These are phyloP conservation scores for Leccinum longicurvipes DNA, from an alignment of 768 basidiomycete species.

Conservation along the genomic window DNA sequence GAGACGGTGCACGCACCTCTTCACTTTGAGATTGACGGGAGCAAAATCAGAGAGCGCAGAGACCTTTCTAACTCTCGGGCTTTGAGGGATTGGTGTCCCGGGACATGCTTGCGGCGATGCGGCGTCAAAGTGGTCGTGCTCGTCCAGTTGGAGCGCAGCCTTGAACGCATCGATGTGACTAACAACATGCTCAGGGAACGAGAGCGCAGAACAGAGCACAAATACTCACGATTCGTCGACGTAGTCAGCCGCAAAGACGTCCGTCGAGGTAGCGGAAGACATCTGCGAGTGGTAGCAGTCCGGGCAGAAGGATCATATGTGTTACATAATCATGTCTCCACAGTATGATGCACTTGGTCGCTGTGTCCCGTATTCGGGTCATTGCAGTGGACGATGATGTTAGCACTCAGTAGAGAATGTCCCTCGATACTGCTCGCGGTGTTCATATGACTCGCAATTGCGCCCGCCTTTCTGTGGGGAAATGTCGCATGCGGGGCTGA, in stretches of 20 bases:
- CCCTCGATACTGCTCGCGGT: too few relatives aligned
- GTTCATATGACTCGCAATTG: too few relatives aligned
- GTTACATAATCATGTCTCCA: constrained; percentile 25
- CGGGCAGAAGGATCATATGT: constrained; percentile 9
- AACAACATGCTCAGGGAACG: constrained; percentile 1
- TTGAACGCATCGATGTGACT: constrained; percentile 77
- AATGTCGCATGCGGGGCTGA: not conserved
- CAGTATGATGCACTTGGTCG: too few relatives aligned
- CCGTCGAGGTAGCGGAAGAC: constrained; percentile 7
- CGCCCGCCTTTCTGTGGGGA: too few relatives aligned
- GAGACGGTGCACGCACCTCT: constrained; percentile 44
- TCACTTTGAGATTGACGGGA: constrained; percentile 83
- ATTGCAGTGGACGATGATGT: not conserved
- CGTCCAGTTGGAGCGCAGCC: constrained; percentile 66
- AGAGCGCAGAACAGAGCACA: not conserved
- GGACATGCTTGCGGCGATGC: constrained; percentile 23
- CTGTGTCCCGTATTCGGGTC: not conserved
- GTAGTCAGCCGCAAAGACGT: constrained; percentile 50
- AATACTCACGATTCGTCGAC: constrained; percentile 65
- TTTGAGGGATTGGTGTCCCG: constrained; percentile 24
- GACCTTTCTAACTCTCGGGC: constrained; percentile 68
- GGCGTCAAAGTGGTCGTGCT: constrained; percentile 30
- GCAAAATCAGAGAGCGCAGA: constrained; percentile 86
- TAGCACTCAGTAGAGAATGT: too few relatives aligned
- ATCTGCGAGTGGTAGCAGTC: constrained; percentile 15